A percentile compares a stretch with the other conserved stretches of the same genome.
Evolutionary conservation across 495 filamentous ascomycete species (phyloP).

Genomic region (Aspergillus avenaceus): DNA sequence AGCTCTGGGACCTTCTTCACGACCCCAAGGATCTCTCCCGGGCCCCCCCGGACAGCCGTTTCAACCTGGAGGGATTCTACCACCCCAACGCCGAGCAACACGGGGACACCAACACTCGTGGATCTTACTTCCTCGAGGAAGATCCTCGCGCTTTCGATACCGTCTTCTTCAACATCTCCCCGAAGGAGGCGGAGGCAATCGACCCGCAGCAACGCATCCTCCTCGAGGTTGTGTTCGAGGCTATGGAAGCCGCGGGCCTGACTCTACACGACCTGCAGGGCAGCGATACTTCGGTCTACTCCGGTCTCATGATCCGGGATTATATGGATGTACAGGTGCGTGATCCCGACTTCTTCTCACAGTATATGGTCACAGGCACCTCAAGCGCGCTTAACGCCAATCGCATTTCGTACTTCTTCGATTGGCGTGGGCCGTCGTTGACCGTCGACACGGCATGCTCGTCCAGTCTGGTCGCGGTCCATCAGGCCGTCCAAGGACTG

Average conservation of each 20-base stretch:
- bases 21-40: slow-evolving; percentile 17
- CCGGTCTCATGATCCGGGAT: slow-evolving; percentile 41
- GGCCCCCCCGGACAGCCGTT: slow-evolving; percentile 20
- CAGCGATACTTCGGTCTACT: slow-evolving; percentile 42
- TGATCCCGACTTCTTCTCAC: not conserved
- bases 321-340: slow-evolving; percentile 23
- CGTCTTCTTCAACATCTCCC: slow-evolving; percentile 45
- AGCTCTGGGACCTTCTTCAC: slow-evolving; percentile 26
- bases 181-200: slow-evolving; percentile 39
- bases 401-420: slow-evolving; percentile 30
- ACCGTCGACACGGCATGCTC: slow-evolving; percentile 46
- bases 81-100: slow-evolving; percentile 32
- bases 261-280: slow-evolving; percentile 37
- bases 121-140: too few relatives aligned
- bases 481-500: slow-evolving; percentile 40
- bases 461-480: slow-evolving; percentile 37
- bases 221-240: slow-evolving; percentile 43
- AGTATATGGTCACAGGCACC: slow-evolving; percentile 1
- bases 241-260: slow-evolving; percentile 45
- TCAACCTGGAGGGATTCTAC: slow-evolving; percentile 44
- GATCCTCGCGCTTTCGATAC: slow-evolving; percentile 50
- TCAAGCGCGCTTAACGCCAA: slow-evolving; percentile 21
- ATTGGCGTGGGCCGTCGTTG: slow-evolving; percentile 28
- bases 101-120: too few relatives aligned
- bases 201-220: slow-evolving; percentile 47